Evolutionary conservation across 345 rosid species (phyloP), one percentile per base, ranked within the genome.

Genomic region (Salix dunnii): DNA sequence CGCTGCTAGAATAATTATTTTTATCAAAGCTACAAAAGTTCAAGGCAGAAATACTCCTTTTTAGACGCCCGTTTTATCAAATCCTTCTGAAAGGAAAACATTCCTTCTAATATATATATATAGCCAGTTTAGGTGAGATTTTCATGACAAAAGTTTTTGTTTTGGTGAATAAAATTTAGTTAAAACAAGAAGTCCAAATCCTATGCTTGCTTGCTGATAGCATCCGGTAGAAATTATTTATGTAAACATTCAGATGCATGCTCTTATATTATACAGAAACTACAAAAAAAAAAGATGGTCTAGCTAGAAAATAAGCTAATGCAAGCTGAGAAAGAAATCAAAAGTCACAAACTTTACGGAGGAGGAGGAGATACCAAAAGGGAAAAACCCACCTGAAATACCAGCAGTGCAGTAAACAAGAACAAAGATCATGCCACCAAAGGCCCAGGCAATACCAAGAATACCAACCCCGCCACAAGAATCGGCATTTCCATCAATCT

Each of bases 401-500:
- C 94, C 97, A 36, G 96, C 96, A 30, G 94, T 94, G 87, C 95
- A 94, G 84, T 93, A 93, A 66, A 93, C 95, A 23, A 91, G 92
- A 71, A 89, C 49, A 73, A 91, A 91, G 82, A 91, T 88, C 96
- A 91, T 91, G 82, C 97, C 97, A 76, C 98, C 98, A 23, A 90
- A 89, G 71, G 95, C 90, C 98, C 95, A 94, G 28, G 98, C 91
- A 20, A 94, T 89, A 12, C 97, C 93, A 7, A 94, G 95, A 67
- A 86, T 76, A n/a, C 96, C 97, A 21, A 92, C 96, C 5, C 97
- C 91, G 14, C 80, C 82, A 61, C 98, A 92, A 5, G 84, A 30
- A 62, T 89, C 90, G 38, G 68, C 65, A 7, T 63, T 75, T 0
- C 66, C 78, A 65, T 77, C 97, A 21, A 43, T 63, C 82, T 91